phyloP scores from a whole-genome alignment of 1,284 basidiomycete genomes.

The Malassezia furfur region DNA sequence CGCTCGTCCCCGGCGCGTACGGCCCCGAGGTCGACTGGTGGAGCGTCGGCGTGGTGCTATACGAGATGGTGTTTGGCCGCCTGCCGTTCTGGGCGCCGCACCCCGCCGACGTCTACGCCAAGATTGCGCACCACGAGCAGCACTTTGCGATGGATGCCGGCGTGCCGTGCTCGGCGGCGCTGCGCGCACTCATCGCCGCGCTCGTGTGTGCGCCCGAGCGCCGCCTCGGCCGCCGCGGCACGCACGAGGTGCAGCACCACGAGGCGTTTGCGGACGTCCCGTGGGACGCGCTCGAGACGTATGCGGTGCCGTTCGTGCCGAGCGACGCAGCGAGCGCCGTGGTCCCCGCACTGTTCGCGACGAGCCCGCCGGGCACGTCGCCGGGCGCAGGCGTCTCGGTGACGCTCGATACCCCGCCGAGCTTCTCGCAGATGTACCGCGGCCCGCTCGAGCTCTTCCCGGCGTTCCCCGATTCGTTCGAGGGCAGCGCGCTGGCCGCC shows the following conservation, averaged over 20 bases:
- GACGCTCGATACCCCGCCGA: slow-evolving; percentile 28
- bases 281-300: slow-evolving; percentile 29
- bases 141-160: slow-evolving; percentile 21
- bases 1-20: slow-evolving; percentile 29
- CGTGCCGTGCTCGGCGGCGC: slow-evolving; percentile 19
- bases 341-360: slow-evolving; percentile 13
- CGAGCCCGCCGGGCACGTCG: slow-evolving; percentile 3
- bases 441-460: slow-evolving; percentile 40
- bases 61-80: slow-evolving; percentile 42
- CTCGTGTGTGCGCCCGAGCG: slow-evolving; percentile 20
- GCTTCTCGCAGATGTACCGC: slow-evolving; percentile 35
- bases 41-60: slow-evolving; percentile 44
- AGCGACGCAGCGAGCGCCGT: slow-evolving; percentile 11
- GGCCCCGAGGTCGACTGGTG: slow-evolving; percentile 47
- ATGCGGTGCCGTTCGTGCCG: slow-evolving; percentile 33
- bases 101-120: slow-evolving; percentile 38
- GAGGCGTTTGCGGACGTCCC: slow-evolving; percentile 28
- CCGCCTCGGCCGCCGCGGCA: slow-evolving; percentile 28
- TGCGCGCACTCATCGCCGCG: slow-evolving; percentile 22
- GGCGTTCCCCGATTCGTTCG: slow-evolving; percentile 29
- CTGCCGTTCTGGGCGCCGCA: slow-evolving; percentile 41
- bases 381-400: slow-evolving; percentile 9
- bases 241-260: slow-evolving; percentile 29
- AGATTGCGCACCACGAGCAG: slow-evolving; percentile 33
- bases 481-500: neutral